Evolutionary conservation across 306 rosid species (phyloP).

Genomic region (Prunus davidiana): DNA sequence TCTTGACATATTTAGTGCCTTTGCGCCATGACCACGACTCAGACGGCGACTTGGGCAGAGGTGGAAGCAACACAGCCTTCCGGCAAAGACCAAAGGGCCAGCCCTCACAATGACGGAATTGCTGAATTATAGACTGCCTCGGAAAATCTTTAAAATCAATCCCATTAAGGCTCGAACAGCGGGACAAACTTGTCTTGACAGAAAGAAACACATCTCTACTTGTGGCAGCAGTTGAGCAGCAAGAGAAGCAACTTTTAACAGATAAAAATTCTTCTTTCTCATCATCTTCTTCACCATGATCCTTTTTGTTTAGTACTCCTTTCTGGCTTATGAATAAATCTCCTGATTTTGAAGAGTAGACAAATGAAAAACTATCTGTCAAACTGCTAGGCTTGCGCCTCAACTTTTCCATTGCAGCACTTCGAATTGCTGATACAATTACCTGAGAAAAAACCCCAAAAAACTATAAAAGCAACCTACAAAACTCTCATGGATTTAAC

Average conservation of each 20-base stretch:
- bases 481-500: background rate
- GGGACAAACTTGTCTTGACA: conserved; percentile 61
- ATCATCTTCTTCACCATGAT: conserved; percentile 20
- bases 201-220: conserved; percentile 54
- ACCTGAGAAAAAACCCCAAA: conserved; percentile 34
- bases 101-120: conserved; percentile 80
- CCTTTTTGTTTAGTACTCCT: conserved; percentile 23
- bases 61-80: conserved; percentile 84
- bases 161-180: conserved; percentile 61
- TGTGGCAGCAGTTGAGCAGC: conserved; percentile 53
- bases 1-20: conserved; percentile 29
- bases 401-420: conserved; percentile 60
- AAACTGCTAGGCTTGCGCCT: conserved; percentile 41
- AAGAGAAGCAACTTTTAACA: conserved; percentile 55
- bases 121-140: conserved; percentile 63
- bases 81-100: conserved; percentile 96
- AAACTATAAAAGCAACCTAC: background rate
- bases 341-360: conserved; percentile 49
- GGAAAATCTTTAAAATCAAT: conserved; percentile 43
- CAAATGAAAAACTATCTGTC: conserved; percentile 52
- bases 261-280: conserved; percentile 65
- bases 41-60: conserved; percentile 87
- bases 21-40: conserved; percentile 69
- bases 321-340: conserved; percentile 46
- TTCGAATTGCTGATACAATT: conserved; percentile 66